Conservation (phyloP, 2,329 filamentous ascomycete species). For the Penicillium glabrum region DNA sequence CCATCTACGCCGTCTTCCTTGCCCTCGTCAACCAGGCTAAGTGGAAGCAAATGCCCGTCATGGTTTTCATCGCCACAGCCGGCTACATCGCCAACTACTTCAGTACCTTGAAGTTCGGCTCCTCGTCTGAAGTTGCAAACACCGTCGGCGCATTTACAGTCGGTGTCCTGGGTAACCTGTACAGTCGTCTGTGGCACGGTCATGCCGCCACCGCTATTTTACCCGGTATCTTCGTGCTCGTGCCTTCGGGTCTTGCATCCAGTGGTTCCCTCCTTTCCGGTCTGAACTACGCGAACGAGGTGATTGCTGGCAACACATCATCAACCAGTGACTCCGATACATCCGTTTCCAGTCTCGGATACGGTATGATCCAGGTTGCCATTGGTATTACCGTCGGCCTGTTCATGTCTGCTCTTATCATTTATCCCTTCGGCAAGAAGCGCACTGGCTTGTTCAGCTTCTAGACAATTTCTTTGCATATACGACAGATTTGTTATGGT, state of each 20-base stretch:
- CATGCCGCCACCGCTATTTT: conserved; percentile 84
- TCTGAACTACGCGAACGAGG: conserved; percentile 59
- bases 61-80: conserved; percentile 71
- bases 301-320: conserved; percentile 34
- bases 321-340: conserved; percentile 26
- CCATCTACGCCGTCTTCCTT: conserved; percentile 72
- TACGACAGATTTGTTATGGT: neutral
- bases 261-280: conserved; percentile 59
- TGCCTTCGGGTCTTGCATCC: conserved; percentile 62
- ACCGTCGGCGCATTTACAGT: conserved; percentile 76
- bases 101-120: conserved; percentile 65
- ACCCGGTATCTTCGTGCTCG: conserved; percentile 78
- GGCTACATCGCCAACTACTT: conserved; percentile 80
- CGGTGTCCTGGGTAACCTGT: conserved; percentile 78
- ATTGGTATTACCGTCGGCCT: conserved; percentile 52
- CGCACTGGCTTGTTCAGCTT: conserved; percentile 52
- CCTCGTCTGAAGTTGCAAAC: conserved; percentile 73
- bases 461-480: conserved; percentile 17
- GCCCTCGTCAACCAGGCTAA: conserved; percentile 82
- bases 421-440: conserved; percentile 51
- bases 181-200: conserved; percentile 71
- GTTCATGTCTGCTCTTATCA: conserved; percentile 49
- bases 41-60: conserved; percentile 75
- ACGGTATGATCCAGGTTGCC: conserved; percentile 51
- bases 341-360: conserved; percentile 50